Percentiles rank a stretch among this genome's conserved stretches.
phyloP scores from a whole-genome alignment of 176 grass and related monocot genomes.

The Typha latifolia region DNA sequence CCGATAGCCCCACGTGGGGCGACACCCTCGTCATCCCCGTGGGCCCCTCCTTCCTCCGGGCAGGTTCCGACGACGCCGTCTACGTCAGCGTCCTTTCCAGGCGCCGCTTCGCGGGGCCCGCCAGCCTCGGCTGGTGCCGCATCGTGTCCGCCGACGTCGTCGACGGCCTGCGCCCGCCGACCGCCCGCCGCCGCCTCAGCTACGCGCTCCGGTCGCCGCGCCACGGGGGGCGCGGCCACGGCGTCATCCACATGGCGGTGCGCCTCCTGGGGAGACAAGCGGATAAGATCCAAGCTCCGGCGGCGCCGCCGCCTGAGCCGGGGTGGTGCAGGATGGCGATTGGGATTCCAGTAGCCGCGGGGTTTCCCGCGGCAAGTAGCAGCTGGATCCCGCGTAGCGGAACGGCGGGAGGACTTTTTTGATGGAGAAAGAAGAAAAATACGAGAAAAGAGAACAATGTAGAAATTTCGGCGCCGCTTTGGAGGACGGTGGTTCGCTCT shows the following conservation, averaged over 20 bases:
- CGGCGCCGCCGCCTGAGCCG: neutral
- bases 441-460: neutral
- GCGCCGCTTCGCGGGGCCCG: slow-evolving; percentile 25
- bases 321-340: slow-evolving; percentile 71
- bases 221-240: slow-evolving; percentile 19
- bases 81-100: slow-evolving; percentile 45
- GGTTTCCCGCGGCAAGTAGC: neutral
- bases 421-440: neutral
- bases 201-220: slow-evolving; percentile 49
- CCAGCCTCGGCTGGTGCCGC: slow-evolving; percentile 60
- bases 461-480: slow-evolving; percentile 2
- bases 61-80: slow-evolving; percentile 22
- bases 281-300: neutral
- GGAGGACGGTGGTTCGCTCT: neutral
- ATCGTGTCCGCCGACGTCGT: slow-evolving; percentile 50
- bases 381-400: slow-evolving; percentile 7
- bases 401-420: neutral
- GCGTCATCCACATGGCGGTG: slow-evolving; percentile 65
- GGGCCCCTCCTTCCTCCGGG: slow-evolving; percentile 43
- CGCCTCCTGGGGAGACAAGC: slow-evolving; percentile 44
- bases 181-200: slow-evolving; percentile 65
- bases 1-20: slow-evolving; percentile 41
- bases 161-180: slow-evolving; percentile 57
- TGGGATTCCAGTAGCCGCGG: slow-evolving; percentile 51
- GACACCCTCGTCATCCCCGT: slow-evolving; percentile 47